Conservation (phyloP, 305 asterid species). For the Salvia sclarea region DNA sequence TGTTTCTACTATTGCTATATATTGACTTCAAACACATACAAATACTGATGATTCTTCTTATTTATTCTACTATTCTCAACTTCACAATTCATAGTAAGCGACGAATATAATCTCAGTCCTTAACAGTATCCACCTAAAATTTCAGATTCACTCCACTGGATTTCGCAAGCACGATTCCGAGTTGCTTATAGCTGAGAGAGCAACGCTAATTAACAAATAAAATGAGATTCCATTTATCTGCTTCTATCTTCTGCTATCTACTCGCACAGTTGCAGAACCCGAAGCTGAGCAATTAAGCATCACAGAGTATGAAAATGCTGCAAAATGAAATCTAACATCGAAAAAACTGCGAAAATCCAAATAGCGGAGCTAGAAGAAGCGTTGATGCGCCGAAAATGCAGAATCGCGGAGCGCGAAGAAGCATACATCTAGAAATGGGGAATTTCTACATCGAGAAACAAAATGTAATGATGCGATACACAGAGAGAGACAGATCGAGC, state of each 20-base stretch:
- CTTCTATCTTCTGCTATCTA: slow-evolving; percentile 22
- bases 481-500: slow-evolving; percentile 32
- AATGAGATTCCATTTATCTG: neutral
- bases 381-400: neutral
- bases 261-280: neutral
- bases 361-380: neutral
- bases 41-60: neutral
- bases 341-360: slow-evolving; percentile 3
- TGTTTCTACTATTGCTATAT: neutral
- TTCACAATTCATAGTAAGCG: neutral
- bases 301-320: neutral
- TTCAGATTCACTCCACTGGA: neutral
- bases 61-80: neutral
- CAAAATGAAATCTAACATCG: neutral
- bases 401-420: slow-evolving; percentile 1
- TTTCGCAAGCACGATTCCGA: neutral
- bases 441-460: neutral
- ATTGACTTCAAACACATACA: neutral
- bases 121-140: neutral
- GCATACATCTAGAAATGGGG: neutral
- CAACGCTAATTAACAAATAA: neutral
- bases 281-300: neutral
- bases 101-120: neutral
- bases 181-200: neutral
- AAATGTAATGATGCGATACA: neutral